Evolutionary conservation across 371 early-diverging fungal species (phyloP).

Genomic region (Mortierella sp.): DNA sequence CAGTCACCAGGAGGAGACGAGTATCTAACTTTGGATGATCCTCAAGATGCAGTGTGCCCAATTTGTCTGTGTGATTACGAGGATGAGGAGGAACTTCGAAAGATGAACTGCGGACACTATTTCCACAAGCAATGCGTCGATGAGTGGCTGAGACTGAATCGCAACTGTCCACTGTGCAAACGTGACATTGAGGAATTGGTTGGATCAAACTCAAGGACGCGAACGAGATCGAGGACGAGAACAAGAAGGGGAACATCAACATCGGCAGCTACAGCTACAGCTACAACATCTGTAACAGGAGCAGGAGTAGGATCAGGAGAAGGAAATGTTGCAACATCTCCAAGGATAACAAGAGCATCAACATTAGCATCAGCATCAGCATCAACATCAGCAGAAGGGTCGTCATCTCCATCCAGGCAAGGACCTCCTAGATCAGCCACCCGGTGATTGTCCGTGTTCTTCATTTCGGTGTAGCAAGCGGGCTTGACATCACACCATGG

Average conservation of each 20-base stretch:
- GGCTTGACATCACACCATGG: too few species aligned
- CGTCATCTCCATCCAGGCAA: slow-evolving; percentile 4
- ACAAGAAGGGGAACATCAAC: too few species aligned
- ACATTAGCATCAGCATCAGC: neutral
- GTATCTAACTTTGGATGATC: slow-evolving; percentile 42
- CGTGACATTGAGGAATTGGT: slow-evolving; percentile 52
- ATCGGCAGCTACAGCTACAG: too few species aligned
- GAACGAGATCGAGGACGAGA: too few species aligned
- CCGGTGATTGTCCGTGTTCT: neutral
- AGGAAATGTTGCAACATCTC: neutral
- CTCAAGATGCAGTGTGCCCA: slow-evolving; percentile 61
- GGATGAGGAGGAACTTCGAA: slow-evolving; percentile 69
- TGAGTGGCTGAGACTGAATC: slow-evolving; percentile 69
- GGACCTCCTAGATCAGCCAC: neutral
- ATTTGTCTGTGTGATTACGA: slow-evolving; percentile 76
- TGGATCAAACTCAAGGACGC: too few species aligned
- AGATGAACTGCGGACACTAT: slow-evolving; percentile 78
- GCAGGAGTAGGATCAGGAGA: neutral
- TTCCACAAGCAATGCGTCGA: slow-evolving; percentile 93
- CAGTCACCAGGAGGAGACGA: slow-evolving; percentile 2
- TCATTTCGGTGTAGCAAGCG: neutral
- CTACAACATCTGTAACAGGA: neutral
- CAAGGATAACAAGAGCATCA: neutral
- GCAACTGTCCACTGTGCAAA: slow-evolving; percentile 58
- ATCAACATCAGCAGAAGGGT: neutral